Percentiles rank a stretch among this genome's conserved stretches.
Conservation (phyloP, 2,329 filamentous ascomycete species). For the Berkeleyomyces rouxiae region DNA sequence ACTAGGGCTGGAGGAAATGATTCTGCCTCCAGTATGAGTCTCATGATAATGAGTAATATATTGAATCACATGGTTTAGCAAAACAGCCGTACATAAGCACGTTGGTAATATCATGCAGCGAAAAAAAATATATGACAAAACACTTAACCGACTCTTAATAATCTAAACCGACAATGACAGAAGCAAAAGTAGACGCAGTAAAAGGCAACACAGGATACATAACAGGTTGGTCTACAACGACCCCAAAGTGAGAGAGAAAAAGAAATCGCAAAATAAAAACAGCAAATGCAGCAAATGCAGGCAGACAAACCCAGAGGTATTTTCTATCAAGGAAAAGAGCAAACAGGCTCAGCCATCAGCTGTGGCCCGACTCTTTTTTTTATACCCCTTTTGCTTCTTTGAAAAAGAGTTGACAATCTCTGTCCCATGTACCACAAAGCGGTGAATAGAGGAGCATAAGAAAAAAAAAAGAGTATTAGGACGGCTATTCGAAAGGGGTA, state of each 20-base stretch:
- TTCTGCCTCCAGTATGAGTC: not conserved
- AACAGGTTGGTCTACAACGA: not conserved
- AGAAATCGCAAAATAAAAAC: conserved; percentile 7
- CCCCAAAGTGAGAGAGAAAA: conserved; percentile 9
- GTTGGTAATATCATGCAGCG: no score
- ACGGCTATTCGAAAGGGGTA: not conserved
- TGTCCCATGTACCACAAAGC: no score
- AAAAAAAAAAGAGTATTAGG: not conserved
- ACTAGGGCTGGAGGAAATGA: not conserved
- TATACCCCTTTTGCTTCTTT: not conserved
- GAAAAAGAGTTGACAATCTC: no score
- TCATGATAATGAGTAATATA: no score
- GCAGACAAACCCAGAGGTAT: not conserved
- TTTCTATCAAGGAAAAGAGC: conserved; percentile 5
- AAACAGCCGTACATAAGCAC: no score
- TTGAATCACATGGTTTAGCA: no score
- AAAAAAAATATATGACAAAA: no score
- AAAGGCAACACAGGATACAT: not conserved
- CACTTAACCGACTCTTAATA: not conserved
- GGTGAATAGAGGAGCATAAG: not conserved
- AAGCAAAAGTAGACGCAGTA: not conserved
- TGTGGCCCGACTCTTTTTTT: not conserved
- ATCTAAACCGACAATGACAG: not conserved
- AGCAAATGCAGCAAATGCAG: not conserved
- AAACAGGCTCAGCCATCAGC: not conserved